Base-by-base conservation (phyloP, 2,329 filamentous ascomycete species). In the Cyphellophora europaea region DNA sequence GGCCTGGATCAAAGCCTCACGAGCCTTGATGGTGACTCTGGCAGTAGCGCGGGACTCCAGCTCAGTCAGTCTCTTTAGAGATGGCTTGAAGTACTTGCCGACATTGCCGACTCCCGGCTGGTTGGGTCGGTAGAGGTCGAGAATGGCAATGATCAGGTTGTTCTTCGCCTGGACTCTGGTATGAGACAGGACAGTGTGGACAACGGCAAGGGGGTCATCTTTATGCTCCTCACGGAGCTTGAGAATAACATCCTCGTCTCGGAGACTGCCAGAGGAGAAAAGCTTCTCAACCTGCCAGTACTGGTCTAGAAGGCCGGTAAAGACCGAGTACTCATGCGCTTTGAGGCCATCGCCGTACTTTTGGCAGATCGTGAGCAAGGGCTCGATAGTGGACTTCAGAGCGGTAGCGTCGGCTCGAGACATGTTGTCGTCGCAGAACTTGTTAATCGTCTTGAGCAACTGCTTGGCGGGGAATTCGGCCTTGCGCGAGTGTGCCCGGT, bases 1-100 rank as follows among this genome's bases (percentile, higher is more conserved):
- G 57, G 87, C 95, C 63, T 96, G 91, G 45, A 98, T 98, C 53
- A 98, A 79, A 33, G 96, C 81, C 66, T 98, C 91, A 56, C 91
- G 83, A 30, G 91, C 89, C 72, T 98, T 98, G 48, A 98, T 74
- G 1, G 89, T 86, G 27, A 98, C 89, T 77, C 96, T 98, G 47
- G 89, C 85, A 8, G 89, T 91, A 54, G 67, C 77, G 65, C 65
- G 83, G 8, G 80, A 87, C 62, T 93, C 86, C 11, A 98, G 76
- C 58, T 98, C 91, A 1, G 91, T 88, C 48, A 98, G 71, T 61
- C 82, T 82, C 55, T 82, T 82, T 16, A 98, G 74, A 12, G 82
- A 73, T 3, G 80, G 75, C 50, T 87, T 82, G 60, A 98, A 79
- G 61, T 88, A 77, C 61, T 93, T 94, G 58, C 74, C 80, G 37